These are phyloP conservation scores for Helianthus tuberosus DNA, from an alignment of 129 eudicot genomes.

Conservation along the genomic window DNA sequence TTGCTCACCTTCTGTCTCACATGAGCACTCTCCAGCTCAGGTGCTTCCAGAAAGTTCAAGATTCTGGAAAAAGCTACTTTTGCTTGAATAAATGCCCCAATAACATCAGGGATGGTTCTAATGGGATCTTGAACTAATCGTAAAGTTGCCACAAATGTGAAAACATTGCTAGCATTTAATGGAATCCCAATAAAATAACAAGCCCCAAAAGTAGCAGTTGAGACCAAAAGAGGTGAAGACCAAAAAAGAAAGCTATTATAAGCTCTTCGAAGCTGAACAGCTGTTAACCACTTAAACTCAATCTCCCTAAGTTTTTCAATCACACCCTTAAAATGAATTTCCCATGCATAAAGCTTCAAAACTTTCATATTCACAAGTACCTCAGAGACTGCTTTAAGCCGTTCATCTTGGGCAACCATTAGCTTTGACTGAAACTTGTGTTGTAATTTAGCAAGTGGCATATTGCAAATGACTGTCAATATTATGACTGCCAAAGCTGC, in stretches of 20 bases:
- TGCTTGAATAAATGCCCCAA: conserved; percentile 85
- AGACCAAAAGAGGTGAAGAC: conserved; percentile 89
- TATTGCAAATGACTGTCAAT: conserved; percentile 76
- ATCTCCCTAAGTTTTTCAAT: conserved; percentile 63
- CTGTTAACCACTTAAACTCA: conserved; percentile 75
- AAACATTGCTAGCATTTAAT: conserved; percentile 81
- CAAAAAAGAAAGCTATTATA: conserved; percentile 84
- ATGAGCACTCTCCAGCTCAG: conserved; percentile 65
- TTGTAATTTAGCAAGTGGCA: conserved; percentile 88
- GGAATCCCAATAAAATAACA: conserved; percentile 79
- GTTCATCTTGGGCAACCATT: conserved; percentile 81
- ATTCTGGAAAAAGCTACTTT: conserved; percentile 83
- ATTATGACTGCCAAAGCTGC: conserved; percentile 73
- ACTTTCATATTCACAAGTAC: conserved; percentile 97
- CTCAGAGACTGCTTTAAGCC: conserved; percentile 79
- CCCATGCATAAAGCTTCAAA: conserved; percentile 92
- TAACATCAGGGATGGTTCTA: conserved; percentile 87
- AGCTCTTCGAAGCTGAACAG: conserved; percentile 81
- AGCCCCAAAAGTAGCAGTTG: conserved; percentile 89
- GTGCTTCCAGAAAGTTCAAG: conserved; percentile 80
- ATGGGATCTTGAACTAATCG: conserved; percentile 94
- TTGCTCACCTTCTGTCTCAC: conserved; percentile 46
- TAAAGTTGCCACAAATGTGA: conserved; percentile 92
- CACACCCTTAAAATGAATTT: conserved; percentile 75
- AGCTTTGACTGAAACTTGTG: conserved; percentile 78